These are phyloP conservation scores for Rutstroemia sydowiana DNA, from an alignment of 2,329 filamentous ascomycete species.

Conservation along the genomic window DNA sequence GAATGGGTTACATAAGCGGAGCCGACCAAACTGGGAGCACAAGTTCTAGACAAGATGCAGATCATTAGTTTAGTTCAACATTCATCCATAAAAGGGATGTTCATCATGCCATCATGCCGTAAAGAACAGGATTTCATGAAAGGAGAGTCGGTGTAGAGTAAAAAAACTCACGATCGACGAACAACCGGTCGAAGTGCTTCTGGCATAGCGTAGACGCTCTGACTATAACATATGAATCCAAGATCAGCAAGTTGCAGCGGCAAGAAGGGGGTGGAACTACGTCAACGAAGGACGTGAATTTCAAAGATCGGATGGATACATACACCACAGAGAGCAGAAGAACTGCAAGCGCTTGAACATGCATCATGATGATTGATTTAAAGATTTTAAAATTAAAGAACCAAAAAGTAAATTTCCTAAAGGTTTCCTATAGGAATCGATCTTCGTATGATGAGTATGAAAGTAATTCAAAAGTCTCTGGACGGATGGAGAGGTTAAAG, in stretches of 20 bases:
- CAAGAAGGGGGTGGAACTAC: background rate
- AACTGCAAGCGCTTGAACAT: background rate
- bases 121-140: too few species aligned
- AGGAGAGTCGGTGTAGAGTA: too few species aligned
- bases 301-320: background rate
- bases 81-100: too few species aligned
- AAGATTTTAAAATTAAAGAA: background rate
- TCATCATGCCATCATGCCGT: too few species aligned
- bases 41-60: slow-evolving; percentile 4
- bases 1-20: slow-evolving; percentile 16
- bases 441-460: too few species aligned
- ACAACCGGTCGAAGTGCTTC: too few species aligned
- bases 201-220: background rate
- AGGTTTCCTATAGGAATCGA: background rate
- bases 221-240: background rate
- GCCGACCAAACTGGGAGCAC: slow-evolving; percentile 11
- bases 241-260: too few species aligned
- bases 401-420: background rate
- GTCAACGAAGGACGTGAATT: background rate
- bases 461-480: too few species aligned
- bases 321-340: slow-evolving; percentile 1
- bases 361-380: background rate
- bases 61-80: background rate
- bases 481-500: too few species aligned
- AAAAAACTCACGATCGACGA: too few species aligned